Conservation (phyloP, 2,329 filamentous ascomycete genomes). For the Trichoderma atroviride region DNA sequence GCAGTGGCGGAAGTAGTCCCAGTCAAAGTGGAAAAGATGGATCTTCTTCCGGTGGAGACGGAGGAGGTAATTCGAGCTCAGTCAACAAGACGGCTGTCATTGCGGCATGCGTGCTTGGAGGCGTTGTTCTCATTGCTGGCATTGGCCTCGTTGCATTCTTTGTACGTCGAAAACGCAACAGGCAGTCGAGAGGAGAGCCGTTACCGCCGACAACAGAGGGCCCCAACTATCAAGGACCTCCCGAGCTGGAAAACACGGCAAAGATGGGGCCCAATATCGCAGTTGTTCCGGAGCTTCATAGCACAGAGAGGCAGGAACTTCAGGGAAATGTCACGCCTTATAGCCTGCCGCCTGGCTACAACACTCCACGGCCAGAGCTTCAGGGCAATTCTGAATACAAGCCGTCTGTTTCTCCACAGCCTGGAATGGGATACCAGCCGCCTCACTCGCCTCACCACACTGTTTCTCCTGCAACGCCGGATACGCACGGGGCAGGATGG, state of each 20-base stretch:
- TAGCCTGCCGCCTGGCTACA: slow-evolving; percentile 30
- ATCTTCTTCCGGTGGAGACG: slow-evolving; percentile 10
- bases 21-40: slow-evolving; percentile 15
- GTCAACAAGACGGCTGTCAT: slow-evolving; percentile 41
- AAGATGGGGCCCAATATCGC: slow-evolving; percentile 21
- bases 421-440: slow-evolving; percentile 29
- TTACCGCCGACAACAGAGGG: slow-evolving; percentile 28
- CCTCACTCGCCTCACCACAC: slow-evolving; percentile 27
- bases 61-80: slow-evolving; percentile 25
- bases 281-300: slow-evolving; percentile 30
- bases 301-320: slow-evolving; percentile 34
- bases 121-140: slow-evolving; percentile 33
- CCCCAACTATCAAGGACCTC: slow-evolving; percentile 25
- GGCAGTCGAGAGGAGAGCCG: slow-evolving; percentile 31
- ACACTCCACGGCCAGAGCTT: slow-evolving; percentile 35
- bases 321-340: slow-evolving; percentile 31
- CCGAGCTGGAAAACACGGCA: slow-evolving; percentile 35
- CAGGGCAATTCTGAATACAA: slow-evolving; percentile 33
- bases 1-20: background rate
- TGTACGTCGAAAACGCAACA: slow-evolving; percentile 41
- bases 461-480: slow-evolving; percentile 25
- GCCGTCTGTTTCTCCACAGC: slow-evolving; percentile 27
- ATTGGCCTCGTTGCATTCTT: slow-evolving; percentile 42
- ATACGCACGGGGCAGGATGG: slow-evolving; percentile 33
- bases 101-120: slow-evolving; percentile 37